Conservation (phyloP, 192 early-diverging fungal species). For the Oehlia diaphana region DNA sequence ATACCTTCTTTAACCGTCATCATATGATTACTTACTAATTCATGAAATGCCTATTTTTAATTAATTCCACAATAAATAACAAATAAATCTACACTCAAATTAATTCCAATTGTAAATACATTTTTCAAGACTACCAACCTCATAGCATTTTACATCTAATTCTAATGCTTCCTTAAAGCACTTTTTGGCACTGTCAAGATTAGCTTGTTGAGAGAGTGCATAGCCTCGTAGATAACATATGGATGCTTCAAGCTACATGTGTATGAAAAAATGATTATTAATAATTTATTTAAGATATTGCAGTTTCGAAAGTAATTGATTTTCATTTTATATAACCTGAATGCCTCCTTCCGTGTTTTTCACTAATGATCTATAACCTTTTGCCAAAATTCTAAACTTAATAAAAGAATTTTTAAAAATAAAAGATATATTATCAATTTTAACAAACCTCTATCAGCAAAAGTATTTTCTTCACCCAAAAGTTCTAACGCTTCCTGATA, state of each 20-base stretch:
- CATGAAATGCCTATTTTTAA: conserved; percentile 53
- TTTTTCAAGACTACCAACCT: conserved; percentile 36
- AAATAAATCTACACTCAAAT: background rate
- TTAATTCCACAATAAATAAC: conserved; percentile 5
- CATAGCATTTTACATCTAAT: conserved; percentile 65
- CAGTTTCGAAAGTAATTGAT: background rate
- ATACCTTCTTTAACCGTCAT: conserved; percentile 55
- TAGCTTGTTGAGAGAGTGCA: conserved; percentile 49
- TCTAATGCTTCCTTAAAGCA: conserved; percentile 62
- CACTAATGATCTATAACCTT: conserved; percentile 31
- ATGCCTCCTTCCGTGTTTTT: conserved; percentile 48
- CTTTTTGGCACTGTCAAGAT: conserved; percentile 55
- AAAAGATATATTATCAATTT: background rate
- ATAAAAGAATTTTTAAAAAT: background rate
- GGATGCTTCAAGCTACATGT: conserved; percentile 56
- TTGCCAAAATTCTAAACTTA: background rate
- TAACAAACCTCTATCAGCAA: conserved; percentile 30
- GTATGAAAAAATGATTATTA: background rate
- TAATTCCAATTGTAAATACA: conserved; percentile 19
- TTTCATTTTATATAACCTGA: conserved; percentile 36
- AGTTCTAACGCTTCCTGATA: conserved; percentile 58
- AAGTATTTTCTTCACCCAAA: conserved; percentile 52
- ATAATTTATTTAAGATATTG: background rate
- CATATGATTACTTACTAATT: conserved; percentile 58
- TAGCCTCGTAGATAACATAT: conserved; percentile 64